A percentile compares a stretch with the other conserved stretches of the same genome.
Conservation (phyloP, 1,139 yeast genomes). For the Taphrina betulina region DNA sequence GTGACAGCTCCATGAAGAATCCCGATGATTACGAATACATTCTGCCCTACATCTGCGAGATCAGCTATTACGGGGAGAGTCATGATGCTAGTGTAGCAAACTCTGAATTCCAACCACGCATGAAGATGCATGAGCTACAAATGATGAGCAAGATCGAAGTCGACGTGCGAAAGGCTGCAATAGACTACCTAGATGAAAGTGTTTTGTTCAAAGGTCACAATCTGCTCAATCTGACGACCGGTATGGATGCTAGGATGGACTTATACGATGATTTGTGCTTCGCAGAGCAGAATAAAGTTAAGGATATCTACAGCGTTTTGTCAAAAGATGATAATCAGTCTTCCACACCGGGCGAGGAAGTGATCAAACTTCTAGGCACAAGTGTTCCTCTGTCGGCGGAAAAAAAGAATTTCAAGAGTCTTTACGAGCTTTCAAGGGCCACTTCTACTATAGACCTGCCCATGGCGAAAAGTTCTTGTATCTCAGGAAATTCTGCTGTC, state of each 20-base stretch:
- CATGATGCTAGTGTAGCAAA: background rate
- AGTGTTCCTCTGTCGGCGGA: slow-evolving; percentile 22
- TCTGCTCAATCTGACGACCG: slow-evolving; percentile 3
- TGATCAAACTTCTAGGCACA: slow-evolving; percentile 19
- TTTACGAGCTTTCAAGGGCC: slow-evolving; percentile 20
- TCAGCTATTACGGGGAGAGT: slow-evolving; percentile 24
- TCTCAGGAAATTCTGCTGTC: background rate
- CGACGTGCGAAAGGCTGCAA: slow-evolving; percentile 65
- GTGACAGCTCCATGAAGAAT: slow-evolving; percentile 46
- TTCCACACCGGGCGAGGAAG: slow-evolving; percentile 12
- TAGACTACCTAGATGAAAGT: slow-evolving; percentile 52
- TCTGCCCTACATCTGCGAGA: slow-evolving; percentile 27
- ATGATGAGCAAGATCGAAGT: slow-evolving; percentile 98
- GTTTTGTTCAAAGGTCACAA: slow-evolving; percentile 21
- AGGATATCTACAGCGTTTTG: background rate
- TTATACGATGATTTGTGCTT: slow-evolving; percentile 26
- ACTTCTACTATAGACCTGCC: slow-evolving; percentile 5
- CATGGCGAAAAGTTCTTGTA: slow-evolving; percentile 1
- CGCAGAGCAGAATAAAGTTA: background rate
- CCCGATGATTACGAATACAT: slow-evolving; percentile 8
- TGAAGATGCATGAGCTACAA: slow-evolving; percentile 90
- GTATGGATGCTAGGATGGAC: slow-evolving; percentile 15
- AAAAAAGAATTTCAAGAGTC: slow-evolving; percentile 5
- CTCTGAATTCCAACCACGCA: slow-evolving; percentile 81
- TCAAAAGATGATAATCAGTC: background rate